These are phyloP conservation scores for Pilobolus umbonatus DNA, from an alignment of 192 early-diverging fungal species.

Conservation along the genomic window DNA sequence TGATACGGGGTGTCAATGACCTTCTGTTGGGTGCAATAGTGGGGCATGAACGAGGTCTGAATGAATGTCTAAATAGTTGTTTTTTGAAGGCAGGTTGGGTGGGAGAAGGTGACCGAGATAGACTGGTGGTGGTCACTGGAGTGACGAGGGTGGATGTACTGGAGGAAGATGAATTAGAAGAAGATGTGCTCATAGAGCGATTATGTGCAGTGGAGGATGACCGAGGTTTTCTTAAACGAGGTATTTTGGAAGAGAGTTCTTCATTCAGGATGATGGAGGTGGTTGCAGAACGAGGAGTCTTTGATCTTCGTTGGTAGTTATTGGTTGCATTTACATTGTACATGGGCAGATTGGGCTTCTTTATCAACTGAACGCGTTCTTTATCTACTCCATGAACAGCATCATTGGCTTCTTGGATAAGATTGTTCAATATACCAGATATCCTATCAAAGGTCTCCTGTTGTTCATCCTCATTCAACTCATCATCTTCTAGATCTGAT, in stretches of 20 bases:
- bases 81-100: neutral
- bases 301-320: constrained; percentile 3
- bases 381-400: constrained; percentile 20
- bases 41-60: neutral
- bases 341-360: no score
- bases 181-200: neutral
- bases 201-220: neutral
- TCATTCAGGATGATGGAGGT: neutral
- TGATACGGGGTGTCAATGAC: neutral
- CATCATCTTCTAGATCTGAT: constrained; percentile 10
- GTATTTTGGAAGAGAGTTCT: neutral
- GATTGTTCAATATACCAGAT: constrained; percentile 25
- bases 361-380: constrained; percentile 8
- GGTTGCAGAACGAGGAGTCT: neutral
- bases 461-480: constrained; percentile 14
- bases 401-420: constrained; percentile 31
- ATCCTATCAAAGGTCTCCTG: constrained; percentile 27
- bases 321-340: neutral
- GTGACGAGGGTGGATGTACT: neutral
- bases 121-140: neutral
- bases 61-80: constrained; percentile 1
- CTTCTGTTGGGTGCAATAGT: neutral
- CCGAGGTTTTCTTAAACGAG: constrained; percentile 8
- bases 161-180: neutral
- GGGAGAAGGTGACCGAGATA: constrained; percentile 13